Evolutionary conservation across 2,329 filamentous ascomycete genomes (phyloP).

Genomic region (Cercospora zeina): DNA sequence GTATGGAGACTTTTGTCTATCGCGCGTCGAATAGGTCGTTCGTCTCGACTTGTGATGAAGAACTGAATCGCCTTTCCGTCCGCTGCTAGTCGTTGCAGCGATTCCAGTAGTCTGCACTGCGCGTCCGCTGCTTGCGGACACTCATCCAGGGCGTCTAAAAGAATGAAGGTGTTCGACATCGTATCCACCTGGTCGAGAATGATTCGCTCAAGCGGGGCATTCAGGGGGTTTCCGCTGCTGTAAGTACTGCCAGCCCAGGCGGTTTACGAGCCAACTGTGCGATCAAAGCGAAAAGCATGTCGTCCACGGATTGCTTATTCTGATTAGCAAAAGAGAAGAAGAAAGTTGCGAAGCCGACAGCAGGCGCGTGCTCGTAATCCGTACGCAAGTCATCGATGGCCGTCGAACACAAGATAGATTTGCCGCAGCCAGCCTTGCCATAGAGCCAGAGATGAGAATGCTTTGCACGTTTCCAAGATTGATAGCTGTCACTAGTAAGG

Average conservation of each 20-base stretch:
- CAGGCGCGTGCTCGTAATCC: background rate
- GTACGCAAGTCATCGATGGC: conserved; percentile 20
- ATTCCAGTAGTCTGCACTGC: conserved; percentile 13
- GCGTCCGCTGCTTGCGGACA: conserved; percentile 15
- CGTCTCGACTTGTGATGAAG: conserved; percentile 14
- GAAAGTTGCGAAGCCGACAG: conserved; percentile 15
- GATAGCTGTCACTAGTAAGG: conserved; percentile 22
- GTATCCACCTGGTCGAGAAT: background rate
- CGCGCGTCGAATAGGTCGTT: background rate
- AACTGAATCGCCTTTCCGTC: background rate
- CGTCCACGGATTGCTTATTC: conserved; percentile 25
- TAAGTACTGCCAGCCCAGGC: background rate
- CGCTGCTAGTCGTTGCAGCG: conserved; percentile 5
- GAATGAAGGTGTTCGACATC: background rate
- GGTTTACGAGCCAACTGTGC: conserved; percentile 17
- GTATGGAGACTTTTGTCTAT: background rate
- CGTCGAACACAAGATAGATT: conserved; percentile 31
- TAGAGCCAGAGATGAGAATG: conserved; percentile 27
- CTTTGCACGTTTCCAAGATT: conserved; percentile 22
- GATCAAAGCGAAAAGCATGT: conserved; percentile 26
- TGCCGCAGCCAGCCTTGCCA: conserved; percentile 32
- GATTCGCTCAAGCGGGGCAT: background rate
- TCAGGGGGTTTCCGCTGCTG: background rate
- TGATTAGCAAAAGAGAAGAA: conserved; percentile 29
- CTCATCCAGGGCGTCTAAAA: conserved; percentile 23